Base-by-base conservation (phyloP, 2,329 filamentous ascomycete species). In the Canariomyces notabilis region DNA sequence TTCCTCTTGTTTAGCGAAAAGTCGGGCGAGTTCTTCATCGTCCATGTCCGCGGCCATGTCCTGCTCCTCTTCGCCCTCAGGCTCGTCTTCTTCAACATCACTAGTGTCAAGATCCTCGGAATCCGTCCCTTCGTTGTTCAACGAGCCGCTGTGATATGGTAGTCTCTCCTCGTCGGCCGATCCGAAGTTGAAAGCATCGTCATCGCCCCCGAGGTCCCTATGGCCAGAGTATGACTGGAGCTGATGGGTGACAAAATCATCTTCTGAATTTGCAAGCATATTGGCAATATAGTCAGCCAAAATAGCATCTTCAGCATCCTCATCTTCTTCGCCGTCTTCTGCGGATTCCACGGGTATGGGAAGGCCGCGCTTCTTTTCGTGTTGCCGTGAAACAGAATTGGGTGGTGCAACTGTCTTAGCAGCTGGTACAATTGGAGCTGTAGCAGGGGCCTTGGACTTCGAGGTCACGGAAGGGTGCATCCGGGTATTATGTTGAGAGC, bases 241-340 rank as follows among this genome's bases (percentile, higher is more conserved):
- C 3, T 52, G 49, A 26, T 36, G 31, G 8, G 43, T 43, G 14
- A 53, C 35, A 2, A 57, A 49, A 11, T 61, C 58, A 4, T 59
- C 52, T 8, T 61, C 38, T 3, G 68, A 70, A 38, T 73, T 71
- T 1, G 71, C 71, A 15, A 65, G 66, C 57, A 87, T 72, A 51
- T 89, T 87, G 35, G 77, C 74, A 58, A 88, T 82, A 56, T 89
- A 89, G 58, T 90, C 86, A 1, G 78, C 76, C 55, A 82, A 66
- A 34, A 81, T 69, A 1, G 72, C 76, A 32, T 82, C 77, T 15
- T 83, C 64, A 40, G 47, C 50, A 14, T 83, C 64, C 11, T 57
- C 56, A 42, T 57, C 53, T 26, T 52, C 50, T 18, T 51, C 22
- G 12, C 14, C 33, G 37, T 32, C 23, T 35, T 42, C 22, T 22